Evolutionary conservation across 169 alveolate species (phyloP), one percentile per base, ranked within the genome.

Genomic region (Plasmodium blacklocki): DNA sequence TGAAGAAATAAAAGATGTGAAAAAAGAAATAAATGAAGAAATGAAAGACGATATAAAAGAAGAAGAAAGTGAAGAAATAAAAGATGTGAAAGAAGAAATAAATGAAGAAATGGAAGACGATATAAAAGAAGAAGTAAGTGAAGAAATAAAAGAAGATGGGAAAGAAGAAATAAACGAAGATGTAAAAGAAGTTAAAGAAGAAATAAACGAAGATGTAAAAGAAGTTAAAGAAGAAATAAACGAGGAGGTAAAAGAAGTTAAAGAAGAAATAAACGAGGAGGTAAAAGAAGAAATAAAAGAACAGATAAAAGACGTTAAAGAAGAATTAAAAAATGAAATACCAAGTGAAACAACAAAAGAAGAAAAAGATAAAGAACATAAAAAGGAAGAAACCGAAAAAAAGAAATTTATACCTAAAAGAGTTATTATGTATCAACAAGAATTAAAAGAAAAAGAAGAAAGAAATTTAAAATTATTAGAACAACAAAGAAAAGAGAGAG

Each of bases 371-470:
- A 60, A 32, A n/a, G 74, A 58, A 59, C 23, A n/a, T 2, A 32
- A 56, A 18, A 54, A 26, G 18, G 73, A 47, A 29, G 92, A 29
- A 14, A 18, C 50, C 15, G 70, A 62, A 18, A 85, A 47, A 52
- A 71, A 85, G 21, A 72, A 67, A 45, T 68, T 54, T 47, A 62
- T 76, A 18, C 88, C 88, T 18, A 76, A 63, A 70, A 62, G 88
- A 50, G 88, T 76, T 9, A 23, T 63, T n/a, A 63, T 76, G 88
- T 76, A 76, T 43, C 86, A 62, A 12, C 64, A 59, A 64, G 75
- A 70, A 32, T 23, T 49, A 56, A 63, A 85, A 56, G 50, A 85
- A 43, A 43, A 59, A 63, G 76, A 85, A 64, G 87, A 85, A 73
- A n/a, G 26, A 43, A 47, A 12, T 5, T 15, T 19, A 39, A 66